A percentile compares a stretch with the other conserved stretches of the same genome.
phyloP scores from a whole-genome alignment of 768 basidiomycete genomes.

The Pulveroboletus sp. region DNA sequence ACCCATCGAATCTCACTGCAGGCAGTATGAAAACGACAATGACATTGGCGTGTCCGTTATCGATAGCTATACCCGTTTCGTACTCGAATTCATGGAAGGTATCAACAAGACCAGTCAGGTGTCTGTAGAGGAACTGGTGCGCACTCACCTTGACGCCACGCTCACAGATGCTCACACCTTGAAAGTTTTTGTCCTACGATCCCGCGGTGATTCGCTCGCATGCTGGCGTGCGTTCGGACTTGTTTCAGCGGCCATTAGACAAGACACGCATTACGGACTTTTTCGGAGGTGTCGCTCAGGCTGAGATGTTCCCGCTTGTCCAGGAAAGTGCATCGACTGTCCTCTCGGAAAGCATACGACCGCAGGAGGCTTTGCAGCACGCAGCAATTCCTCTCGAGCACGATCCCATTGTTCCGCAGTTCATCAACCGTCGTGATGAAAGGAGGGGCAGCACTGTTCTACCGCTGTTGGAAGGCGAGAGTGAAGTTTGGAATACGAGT shows the following conservation, averaged over 20 bases:
- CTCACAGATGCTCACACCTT: slow-evolving; percentile 7
- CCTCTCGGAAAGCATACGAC: neutral
- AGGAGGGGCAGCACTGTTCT: neutral
- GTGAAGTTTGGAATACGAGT: slow-evolving; percentile 12
- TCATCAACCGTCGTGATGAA: neutral
- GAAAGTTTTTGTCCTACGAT: slow-evolving; percentile 81
- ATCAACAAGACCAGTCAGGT: slow-evolving; percentile 85
- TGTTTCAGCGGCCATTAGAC: slow-evolving; percentile 67
- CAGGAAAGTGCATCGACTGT: neutral
- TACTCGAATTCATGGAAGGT: slow-evolving; percentile 86
- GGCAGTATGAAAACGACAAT: slow-evolving; percentile 84
- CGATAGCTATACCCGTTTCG: slow-evolving; percentile 89
- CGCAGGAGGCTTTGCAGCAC: neutral
- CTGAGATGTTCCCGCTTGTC: slow-evolving; percentile 49
- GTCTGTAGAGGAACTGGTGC: slow-evolving; percentile 77
- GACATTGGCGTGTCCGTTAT: slow-evolving; percentile 96
- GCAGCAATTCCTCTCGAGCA: neutral
- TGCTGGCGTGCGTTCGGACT: slow-evolving; percentile 83
- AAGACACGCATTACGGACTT: slow-evolving; percentile 73
- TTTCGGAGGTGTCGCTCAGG: slow-evolving; percentile 83
- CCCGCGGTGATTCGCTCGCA: slow-evolving; percentile 72
- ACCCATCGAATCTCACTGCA: neutral
- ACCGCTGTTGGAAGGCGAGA: neutral
- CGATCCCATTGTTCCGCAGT: neutral
- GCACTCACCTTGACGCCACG: slow-evolving; percentile 25